Conservation (phyloP, 371 early-diverging fungal genomes). For the Encephalitozoon intestinalis region DNA sequence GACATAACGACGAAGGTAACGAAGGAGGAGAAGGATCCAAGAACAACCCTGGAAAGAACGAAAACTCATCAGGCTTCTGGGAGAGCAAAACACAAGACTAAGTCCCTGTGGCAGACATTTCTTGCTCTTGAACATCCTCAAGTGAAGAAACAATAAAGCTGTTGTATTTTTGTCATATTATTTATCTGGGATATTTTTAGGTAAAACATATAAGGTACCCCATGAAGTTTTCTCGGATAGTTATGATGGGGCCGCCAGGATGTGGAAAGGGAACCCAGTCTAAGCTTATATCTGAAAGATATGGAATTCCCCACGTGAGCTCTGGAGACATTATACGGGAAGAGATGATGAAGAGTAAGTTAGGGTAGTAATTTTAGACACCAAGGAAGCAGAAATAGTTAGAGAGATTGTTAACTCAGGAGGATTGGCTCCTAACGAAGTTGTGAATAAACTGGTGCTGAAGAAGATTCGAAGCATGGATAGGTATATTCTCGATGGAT, state of each 20-base stretch:
- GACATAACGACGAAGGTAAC: too few species aligned
- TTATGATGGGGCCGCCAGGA: conserved; percentile 72
- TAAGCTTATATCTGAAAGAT: conserved; percentile 66
- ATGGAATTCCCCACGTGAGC: conserved; percentile 85
- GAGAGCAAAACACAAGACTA: not conserved
- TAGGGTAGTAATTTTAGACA: not conserved
- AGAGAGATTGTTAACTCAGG: conserved; percentile 65
- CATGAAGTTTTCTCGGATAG: conserved; percentile 17
- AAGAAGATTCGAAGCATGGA: conserved; percentile 81
- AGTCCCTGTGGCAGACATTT: not conserved
- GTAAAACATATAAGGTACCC: not conserved
- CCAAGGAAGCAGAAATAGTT: not conserved
- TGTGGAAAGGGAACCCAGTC: conserved; percentile 92
- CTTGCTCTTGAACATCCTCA: not conserved
- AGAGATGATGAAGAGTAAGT: conserved; percentile 90
- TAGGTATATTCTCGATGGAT: conserved; percentile 98
- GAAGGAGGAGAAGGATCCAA: too few species aligned
- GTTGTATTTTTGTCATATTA: not conserved
- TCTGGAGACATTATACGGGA: conserved; percentile 95
- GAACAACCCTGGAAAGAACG: too few species aligned
- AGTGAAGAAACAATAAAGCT: not conserved
- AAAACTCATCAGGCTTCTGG: not conserved
- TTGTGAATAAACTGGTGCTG: conserved; percentile 86
- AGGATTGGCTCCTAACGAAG: conserved; percentile 86
- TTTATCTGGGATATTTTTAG: not conserved